phyloP scores from a whole-genome alignment of 2,329 filamentous ascomycete genomes.

The Coccinonectria pachysandricola region DNA sequence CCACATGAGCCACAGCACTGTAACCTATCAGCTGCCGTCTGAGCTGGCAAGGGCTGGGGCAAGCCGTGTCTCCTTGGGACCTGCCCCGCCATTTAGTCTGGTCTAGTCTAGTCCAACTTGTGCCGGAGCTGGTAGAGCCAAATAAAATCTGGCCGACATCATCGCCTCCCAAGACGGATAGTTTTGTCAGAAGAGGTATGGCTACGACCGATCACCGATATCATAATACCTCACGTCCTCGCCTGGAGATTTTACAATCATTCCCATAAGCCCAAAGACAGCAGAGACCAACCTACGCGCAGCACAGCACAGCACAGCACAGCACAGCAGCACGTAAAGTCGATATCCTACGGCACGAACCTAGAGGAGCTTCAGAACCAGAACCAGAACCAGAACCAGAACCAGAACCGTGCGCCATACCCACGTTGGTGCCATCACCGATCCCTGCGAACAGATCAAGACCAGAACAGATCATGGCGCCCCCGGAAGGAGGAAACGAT shows the following conservation, averaged over 20 bases:
- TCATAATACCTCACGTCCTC: not conserved
- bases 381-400: too few relatives aligned
- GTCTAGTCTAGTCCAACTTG: too few relatives aligned
- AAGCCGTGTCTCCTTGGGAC: conserved; percentile 2
- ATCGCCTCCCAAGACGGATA: conserved; percentile 6
- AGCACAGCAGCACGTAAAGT: too few relatives aligned
- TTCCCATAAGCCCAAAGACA: too few relatives aligned
- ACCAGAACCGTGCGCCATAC: too few relatives aligned
- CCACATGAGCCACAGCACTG: conserved; percentile 1
- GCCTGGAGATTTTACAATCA: too few relatives aligned
- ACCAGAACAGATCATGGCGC: conserved; percentile 8
- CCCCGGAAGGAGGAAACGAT: conserved; percentile 9
- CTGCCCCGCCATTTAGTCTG: conserved; percentile 16
- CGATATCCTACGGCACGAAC: too few relatives aligned
- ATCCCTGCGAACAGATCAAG: conserved; percentile 1
- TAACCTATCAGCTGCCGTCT: not conserved
- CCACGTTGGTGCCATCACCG: too few relatives aligned
- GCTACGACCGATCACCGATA: conserved; percentile 1
- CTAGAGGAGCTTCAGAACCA: too few relatives aligned
- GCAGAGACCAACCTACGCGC: too few relatives aligned
- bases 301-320: too few relatives aligned
- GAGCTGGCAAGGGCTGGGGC: conserved; percentile 4
- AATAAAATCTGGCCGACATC: conserved; percentile 19
- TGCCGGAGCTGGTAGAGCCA: conserved; percentile 2
- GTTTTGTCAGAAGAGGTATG: too few relatives aligned